These are phyloP conservation scores for Globisporangium polare DNA, from an alignment of 352 stramenopile genomes.

Conservation along the genomic window DNA sequence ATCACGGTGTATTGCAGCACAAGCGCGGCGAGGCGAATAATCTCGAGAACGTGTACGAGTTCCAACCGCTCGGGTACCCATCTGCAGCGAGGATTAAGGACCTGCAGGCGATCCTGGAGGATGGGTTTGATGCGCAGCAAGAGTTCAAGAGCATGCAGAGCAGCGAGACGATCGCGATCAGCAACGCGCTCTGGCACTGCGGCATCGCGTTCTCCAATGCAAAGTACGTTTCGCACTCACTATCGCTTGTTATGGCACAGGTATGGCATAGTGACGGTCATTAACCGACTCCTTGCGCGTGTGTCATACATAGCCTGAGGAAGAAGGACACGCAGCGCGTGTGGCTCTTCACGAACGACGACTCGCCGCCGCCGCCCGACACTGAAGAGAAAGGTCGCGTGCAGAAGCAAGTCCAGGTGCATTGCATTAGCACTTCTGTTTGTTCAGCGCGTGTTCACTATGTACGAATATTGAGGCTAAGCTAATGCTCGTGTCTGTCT, in stretches of 20 bases:
- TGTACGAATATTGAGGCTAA: background rate
- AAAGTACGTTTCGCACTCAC: slow-evolving; percentile 61
- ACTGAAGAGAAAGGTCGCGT: slow-evolving; percentile 55
- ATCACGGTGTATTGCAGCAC: slow-evolving; percentile 22
- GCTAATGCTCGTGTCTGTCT: background rate
- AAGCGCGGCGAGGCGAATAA: slow-evolving; percentile 55
- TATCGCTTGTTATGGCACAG: background rate
- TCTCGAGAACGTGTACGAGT: slow-evolving; percentile 71
- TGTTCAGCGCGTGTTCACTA: background rate
- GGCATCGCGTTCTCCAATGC: slow-evolving; percentile 76
- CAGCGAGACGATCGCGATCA: slow-evolving; percentile 59
- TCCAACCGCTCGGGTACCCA: slow-evolving; percentile 68
- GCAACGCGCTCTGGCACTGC: slow-evolving; percentile 82
- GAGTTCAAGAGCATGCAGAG: slow-evolving; percentile 60
- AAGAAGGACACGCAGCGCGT: slow-evolving; percentile 84
- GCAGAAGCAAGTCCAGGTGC: slow-evolving; percentile 76
- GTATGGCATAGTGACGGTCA: background rate
- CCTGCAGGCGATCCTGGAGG: slow-evolving; percentile 50
- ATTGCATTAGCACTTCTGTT: slow-evolving; percentile 6
- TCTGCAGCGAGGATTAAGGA: slow-evolving; percentile 75
- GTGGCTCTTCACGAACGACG: slow-evolving; percentile 86
- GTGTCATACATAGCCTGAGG: slow-evolving; percentile 55
- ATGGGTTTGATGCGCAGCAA: slow-evolving; percentile 31
- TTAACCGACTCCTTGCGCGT: background rate
- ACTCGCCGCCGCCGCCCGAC: slow-evolving; percentile 42